Base-by-base conservation (phyloP, 352 stramenopile genomes). In the Phytophthora brassicae region DNA sequence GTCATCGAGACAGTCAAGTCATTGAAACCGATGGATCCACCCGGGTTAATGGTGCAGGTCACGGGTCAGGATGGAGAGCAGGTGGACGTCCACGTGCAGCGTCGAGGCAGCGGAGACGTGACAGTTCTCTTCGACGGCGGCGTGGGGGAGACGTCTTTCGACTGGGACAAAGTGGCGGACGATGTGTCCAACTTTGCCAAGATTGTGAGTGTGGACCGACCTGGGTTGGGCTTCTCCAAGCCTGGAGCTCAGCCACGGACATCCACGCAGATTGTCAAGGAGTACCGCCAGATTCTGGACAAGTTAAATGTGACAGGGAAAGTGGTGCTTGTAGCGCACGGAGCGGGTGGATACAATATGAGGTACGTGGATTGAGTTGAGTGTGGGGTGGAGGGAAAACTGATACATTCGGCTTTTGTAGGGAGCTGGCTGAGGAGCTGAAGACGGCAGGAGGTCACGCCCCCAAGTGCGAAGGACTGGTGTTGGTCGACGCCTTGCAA, bases 341-440 rank as follows among this genome's bases (percentile, higher is more conserved):
- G 84, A 46, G 78, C 79, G 7, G 84, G 84, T 16, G 84, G 81
- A 35, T 94, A 94, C 73, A 89, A 90, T 61, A 94, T 94, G 84
- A 70, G 84, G 39, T 45, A 8, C 17, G 39, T 45, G 39, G 39
- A 66, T 82, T n/a, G n/a, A 33, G 12, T 45, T 55, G 17, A 28
- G 9, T 0, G 8, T 43, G 22, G 1, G 16, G 44, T 11, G 19
- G 39, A 26, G 12, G 3, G 6, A 33, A n/a, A 0, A n/a, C 43
- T 29, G 6, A 39, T 52, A 23, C 3, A 28, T 56, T 53, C 2
- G 22, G 78, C 11, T 68, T 24, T 44, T 24, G 17, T 45, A 45
- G 39, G 45, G 60, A 86, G 51, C 54, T 89, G 7, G 80, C 80
- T 2, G 57, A 78, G 22, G 70, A 84, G 28, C 53, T 91, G 14